Percentiles rank a stretch among this genome's conserved stretches.
These are phyloP conservation scores for Hyaloscypha bicolor DNA, from an alignment of 495 filamentous ascomycete species.

Conservation along the genomic window DNA sequence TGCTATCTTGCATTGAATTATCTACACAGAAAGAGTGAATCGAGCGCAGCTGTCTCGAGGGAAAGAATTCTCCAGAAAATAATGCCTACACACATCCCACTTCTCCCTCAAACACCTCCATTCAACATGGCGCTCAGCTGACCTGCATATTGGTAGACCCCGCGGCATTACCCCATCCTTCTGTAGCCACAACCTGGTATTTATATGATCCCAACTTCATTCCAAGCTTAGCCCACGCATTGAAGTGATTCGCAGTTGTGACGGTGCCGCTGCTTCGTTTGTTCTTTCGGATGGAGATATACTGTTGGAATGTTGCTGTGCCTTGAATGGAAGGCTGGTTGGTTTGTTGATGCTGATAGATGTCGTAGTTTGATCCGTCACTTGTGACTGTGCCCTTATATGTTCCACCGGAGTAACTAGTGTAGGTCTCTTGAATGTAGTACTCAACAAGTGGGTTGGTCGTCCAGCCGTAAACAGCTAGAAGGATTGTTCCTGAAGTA, in stretches of 20 bases:
- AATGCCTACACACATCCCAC: too few species aligned
- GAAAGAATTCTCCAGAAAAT: too few species aligned
- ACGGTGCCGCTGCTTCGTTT: slow-evolving; percentile 17
- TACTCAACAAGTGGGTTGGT: slow-evolving; percentile 18
- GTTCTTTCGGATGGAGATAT: slow-evolving; percentile 12
- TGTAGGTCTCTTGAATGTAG: slow-evolving; percentile 2
- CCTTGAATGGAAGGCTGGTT: slow-evolving; percentile 43
- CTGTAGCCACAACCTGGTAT: slow-evolving; percentile 18
- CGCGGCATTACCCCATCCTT: neutral
- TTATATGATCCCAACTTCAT: slow-evolving; percentile 15
- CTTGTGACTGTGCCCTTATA: slow-evolving; percentile 56
- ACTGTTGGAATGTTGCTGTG: slow-evolving; percentile 14
- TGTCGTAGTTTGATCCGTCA: slow-evolving; percentile 66
- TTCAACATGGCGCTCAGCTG: too few species aligned
- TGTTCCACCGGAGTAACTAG: neutral
- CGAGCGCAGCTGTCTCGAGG: too few species aligned
- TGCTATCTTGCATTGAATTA: too few species aligned
- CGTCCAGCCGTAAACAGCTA: slow-evolving; percentile 18
- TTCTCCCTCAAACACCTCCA: too few species aligned
- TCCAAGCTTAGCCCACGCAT: slow-evolving; percentile 10
- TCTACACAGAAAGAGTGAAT: too few species aligned
- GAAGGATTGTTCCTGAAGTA: neutral
- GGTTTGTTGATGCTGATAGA: slow-evolving; percentile 58
- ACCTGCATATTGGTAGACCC: too few species aligned
- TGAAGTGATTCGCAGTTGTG: slow-evolving; percentile 20